phyloP scores from a whole-genome alignment of 1,139 yeast species.

The Lodderomyces oxycetoniae region DNA sequence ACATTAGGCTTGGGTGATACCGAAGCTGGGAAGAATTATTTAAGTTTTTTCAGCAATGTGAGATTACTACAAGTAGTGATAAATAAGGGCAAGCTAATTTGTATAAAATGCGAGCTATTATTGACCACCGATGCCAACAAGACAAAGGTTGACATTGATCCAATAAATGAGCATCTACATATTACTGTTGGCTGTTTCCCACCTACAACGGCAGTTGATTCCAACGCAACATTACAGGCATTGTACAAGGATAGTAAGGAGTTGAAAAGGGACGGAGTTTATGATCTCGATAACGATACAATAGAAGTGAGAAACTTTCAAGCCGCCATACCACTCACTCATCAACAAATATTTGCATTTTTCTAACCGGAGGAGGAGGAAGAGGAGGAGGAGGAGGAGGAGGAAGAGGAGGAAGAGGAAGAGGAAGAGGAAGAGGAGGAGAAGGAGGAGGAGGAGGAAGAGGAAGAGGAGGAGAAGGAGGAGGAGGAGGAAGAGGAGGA shows the following conservation, averaged over 20 bases:
- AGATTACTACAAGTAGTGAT: conserved; percentile 45
- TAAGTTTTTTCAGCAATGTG: conserved; percentile 33
- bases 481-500: background rate
- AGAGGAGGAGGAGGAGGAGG: background rate
- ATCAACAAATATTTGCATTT: conserved; percentile 19
- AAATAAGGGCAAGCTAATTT: conserved; percentile 46
- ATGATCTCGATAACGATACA: conserved; percentile 7
- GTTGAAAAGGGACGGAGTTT: conserved; percentile 8
- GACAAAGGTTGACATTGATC: conserved; percentile 17
- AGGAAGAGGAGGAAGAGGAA: background rate
- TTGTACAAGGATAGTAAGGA: conserved; percentile 11
- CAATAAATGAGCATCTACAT: conserved; percentile 54
- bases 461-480: background rate
- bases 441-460: background rate
- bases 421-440: background rate
- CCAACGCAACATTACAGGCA: conserved; percentile 23
- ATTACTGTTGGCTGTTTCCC: conserved; percentile 68
- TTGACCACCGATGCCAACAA: conserved; percentile 15
- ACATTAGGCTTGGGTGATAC: conserved; percentile 12
- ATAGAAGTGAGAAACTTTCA: conserved; percentile 16
- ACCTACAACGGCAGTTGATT: conserved; percentile 42
- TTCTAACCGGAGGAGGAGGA: background rate
- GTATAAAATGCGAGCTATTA: conserved; percentile 48
- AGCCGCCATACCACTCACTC: conserved; percentile 10
- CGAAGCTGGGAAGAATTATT: conserved; percentile 9